phyloP scores from a whole-genome alignment of 257 asterid species.

The Knoxia roxburghii region DNA sequence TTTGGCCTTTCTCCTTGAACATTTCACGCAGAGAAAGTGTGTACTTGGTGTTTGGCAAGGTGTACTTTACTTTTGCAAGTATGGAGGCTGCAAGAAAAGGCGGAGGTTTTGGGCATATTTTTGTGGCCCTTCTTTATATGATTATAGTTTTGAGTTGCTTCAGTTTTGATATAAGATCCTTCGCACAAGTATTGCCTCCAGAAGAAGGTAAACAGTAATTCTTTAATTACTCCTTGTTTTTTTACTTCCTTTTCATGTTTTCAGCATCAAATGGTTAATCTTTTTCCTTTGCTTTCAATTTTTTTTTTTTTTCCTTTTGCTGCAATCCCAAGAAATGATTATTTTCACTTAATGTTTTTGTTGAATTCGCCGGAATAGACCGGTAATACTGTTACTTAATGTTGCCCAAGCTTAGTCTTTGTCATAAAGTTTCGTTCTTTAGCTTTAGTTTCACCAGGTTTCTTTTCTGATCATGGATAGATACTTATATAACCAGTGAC shows the following conservation, averaged over 20 bases:
- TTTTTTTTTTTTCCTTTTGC: neutral
- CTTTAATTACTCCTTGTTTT: neutral
- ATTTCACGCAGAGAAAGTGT: neutral
- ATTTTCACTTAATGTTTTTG: neutral
- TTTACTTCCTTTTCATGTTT: neutral
- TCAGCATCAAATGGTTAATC: neutral
- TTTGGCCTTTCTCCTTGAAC: too few relatives aligned
- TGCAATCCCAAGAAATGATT: too few relatives aligned
- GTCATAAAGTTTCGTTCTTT: too few relatives aligned
- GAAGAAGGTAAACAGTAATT: neutral
- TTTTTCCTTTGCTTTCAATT: neutral
- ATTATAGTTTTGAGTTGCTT: conserved; percentile 1
- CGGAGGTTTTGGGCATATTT: neutral
- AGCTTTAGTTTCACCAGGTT: too few relatives aligned
- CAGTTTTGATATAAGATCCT: neutral
- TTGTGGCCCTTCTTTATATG: neutral
- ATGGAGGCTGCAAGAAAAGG: conserved; percentile 6
- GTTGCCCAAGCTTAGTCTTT: too few relatives aligned
- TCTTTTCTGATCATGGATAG: too few relatives aligned
- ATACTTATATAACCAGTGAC: too few relatives aligned
- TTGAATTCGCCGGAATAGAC: neutral
- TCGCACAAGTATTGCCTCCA: neutral
- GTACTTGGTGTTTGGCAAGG: neutral
- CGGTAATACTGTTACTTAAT: neutral
- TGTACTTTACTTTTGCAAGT: neutral